phyloP scores from a whole-genome alignment of 768 basidiomycete genomes.

The Suillus discolor region DNA sequence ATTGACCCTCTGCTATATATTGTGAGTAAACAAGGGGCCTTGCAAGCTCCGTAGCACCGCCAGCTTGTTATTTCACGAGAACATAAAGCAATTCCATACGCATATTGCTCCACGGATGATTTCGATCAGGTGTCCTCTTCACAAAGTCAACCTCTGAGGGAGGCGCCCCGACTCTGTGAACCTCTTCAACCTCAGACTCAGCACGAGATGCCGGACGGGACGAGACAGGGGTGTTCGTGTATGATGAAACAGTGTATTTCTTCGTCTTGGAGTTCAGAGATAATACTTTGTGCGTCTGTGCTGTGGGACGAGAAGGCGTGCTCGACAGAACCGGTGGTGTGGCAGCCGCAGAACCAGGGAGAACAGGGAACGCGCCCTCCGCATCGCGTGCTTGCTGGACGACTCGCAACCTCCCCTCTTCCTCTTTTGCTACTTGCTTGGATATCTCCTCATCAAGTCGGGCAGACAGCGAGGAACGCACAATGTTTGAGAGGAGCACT shows the following conservation, averaged over 20 bases:
- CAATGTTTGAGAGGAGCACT: slow-evolving; percentile 37
- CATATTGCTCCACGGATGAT: slow-evolving; percentile 49
- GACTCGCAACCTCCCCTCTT: slow-evolving; percentile 46
- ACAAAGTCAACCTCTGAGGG: slow-evolving; percentile 39
- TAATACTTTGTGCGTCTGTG: slow-evolving; percentile 57
- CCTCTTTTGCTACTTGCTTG: slow-evolving; percentile 48
- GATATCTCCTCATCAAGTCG: slow-evolving; percentile 47
- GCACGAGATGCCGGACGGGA: slow-evolving; percentile 39
- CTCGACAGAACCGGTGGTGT: slow-evolving; percentile 16
- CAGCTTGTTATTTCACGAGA: slow-evolving; percentile 18
- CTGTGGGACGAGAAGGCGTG: slow-evolving; percentile 25
- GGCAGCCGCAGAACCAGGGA: slow-evolving; percentile 25
- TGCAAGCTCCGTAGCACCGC: neutral
- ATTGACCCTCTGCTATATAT: neutral
- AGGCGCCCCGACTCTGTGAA: slow-evolving; percentile 43
- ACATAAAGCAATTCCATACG: slow-evolving; percentile 39
- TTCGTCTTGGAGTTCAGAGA: slow-evolving; percentile 57
- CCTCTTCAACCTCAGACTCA: slow-evolving; percentile 35
- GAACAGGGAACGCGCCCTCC: slow-evolving; percentile 64
- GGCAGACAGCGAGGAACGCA: slow-evolving; percentile 40
- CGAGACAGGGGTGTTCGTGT: slow-evolving; percentile 35
- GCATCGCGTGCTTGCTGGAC: slow-evolving; percentile 50
- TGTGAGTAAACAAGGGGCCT: neutral
- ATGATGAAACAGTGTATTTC: slow-evolving; percentile 56
- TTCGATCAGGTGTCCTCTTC: slow-evolving; percentile 27